A percentile compares a stretch with the other conserved stretches of the same genome.
Evolutionary conservation across 768 basidiomycete species (phyloP).

Genomic region (Roridomyces roridus): DNA sequence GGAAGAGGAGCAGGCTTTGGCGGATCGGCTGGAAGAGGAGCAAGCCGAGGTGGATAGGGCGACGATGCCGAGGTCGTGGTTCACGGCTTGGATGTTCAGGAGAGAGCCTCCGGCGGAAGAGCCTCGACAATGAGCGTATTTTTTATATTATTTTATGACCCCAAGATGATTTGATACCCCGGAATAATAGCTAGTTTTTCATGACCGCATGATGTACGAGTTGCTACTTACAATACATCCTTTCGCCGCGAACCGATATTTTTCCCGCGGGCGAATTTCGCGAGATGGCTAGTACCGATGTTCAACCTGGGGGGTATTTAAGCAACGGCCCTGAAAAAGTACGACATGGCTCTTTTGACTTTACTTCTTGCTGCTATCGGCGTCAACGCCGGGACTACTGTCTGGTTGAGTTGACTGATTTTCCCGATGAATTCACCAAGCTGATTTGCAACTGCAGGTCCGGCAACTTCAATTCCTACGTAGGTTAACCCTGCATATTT

Average conservation of each 20-base stretch:
- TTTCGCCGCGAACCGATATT: constrained; percentile 41
- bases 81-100: constrained; percentile 72
- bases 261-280: constrained; percentile 37
- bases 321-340: neutral
- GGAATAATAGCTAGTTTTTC: constrained; percentile 42
- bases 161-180: constrained; percentile 41
- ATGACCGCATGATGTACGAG: constrained; percentile 29
- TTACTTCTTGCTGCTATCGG: constrained; percentile 39
- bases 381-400: constrained; percentile 53
- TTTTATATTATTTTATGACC: constrained; percentile 28
- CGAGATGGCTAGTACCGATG: constrained; percentile 39
- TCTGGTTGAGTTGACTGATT: constrained; percentile 48
- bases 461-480: constrained; percentile 57
- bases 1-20: constrained; percentile 67
- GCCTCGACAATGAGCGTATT: constrained; percentile 28
- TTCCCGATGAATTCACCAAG: neutral
- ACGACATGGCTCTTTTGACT: constrained; percentile 34
- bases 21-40: constrained; percentile 61
- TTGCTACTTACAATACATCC: constrained; percentile 26
- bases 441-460: constrained; percentile 13
- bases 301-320: constrained; percentile 28
- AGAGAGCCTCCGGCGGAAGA: constrained; percentile 28
- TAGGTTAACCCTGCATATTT: neutral
- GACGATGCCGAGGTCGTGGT: constrained; percentile 58
- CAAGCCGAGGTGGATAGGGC: constrained; percentile 54